phyloP scores from a whole-genome alignment of 176 grass and related monocot species.

The Eragrostis nindensis region DNA sequence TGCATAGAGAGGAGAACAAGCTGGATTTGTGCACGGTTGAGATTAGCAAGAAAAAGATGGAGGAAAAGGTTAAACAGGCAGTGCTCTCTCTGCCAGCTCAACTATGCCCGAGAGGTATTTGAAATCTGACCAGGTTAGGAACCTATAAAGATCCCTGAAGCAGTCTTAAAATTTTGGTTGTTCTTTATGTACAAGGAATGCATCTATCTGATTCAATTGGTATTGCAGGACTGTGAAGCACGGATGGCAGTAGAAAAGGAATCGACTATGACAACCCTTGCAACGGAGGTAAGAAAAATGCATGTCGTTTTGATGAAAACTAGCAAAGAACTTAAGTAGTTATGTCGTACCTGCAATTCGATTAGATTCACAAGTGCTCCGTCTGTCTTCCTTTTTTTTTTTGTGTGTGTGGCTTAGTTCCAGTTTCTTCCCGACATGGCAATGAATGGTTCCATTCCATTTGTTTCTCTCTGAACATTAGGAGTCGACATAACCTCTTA shows the following conservation, averaged over 20 bases:
- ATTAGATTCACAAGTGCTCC: neutral
- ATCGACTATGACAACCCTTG: neutral
- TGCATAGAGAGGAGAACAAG: neutral
- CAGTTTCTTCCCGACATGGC: neutral
- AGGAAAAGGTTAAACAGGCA: neutral
- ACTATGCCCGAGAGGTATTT: neutral
- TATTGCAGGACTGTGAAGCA: neutral
- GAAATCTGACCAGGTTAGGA: neutral
- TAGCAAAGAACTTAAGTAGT: neutral
- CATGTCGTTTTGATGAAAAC: neutral
- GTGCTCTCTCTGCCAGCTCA: neutral
- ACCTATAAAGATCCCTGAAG: neutral
- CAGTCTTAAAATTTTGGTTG: too few relatives aligned
- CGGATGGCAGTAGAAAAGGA: neutral
- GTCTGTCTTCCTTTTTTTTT: neutral
- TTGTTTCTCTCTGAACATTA: neutral
- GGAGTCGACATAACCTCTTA: too few relatives aligned
- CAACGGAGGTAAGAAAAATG: neutral
- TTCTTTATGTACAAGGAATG: too few relatives aligned
- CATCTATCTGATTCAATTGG: neutral
- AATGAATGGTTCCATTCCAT: neutral
- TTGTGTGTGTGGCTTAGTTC: too few relatives aligned
- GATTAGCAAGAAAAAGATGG: neutral
- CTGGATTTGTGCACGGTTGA: neutral
- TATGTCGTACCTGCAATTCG: neutral